Conservation (phyloP, 2,329 filamentous ascomycete genomes). For the Bretziella fagacearum region DNA sequence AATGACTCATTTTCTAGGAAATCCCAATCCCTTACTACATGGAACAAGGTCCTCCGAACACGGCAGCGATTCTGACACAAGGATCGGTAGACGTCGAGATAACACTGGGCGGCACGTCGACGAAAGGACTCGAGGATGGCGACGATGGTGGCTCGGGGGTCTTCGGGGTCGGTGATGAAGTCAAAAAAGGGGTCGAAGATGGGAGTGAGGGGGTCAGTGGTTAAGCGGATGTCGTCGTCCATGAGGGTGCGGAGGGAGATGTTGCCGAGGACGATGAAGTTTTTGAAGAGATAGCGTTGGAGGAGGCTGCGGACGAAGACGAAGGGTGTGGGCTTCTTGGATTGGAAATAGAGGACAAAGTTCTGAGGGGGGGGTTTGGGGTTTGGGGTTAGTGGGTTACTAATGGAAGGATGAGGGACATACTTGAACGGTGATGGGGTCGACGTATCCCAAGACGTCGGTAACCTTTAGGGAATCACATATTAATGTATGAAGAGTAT, state of each 20-base stretch:
- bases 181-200: constrained; percentile 62
- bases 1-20: constrained; percentile 57
- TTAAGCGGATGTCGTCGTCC: constrained; percentile 62
- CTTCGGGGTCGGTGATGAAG: constrained; percentile 53
- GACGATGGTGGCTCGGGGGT: constrained; percentile 57
- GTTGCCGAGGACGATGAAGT: constrained; percentile 49
- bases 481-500: constrained; percentile 52
- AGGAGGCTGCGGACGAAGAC: constrained; percentile 70
- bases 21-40: constrained; percentile 71
- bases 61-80: constrained; percentile 83
- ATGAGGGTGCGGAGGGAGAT: constrained; percentile 59
- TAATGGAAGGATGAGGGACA: constrained; percentile 13
- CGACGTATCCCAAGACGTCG: constrained; percentile 48
- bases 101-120: constrained; percentile 47
- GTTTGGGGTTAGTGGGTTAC: not conserved
- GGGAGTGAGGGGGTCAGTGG: constrained; percentile 54
- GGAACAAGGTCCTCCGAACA: constrained; percentile 73
- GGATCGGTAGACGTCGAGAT: constrained; percentile 67
- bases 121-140: constrained; percentile 56
- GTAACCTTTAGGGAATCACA: constrained; percentile 54
- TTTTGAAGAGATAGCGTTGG: constrained; percentile 58
- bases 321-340: constrained; percentile 64
- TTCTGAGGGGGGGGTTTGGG: constrained; percentile 29
- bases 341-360: constrained; percentile 57
- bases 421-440: constrained; percentile 55